These are phyloP conservation scores for Beauveria scarabaeidicola DNA, from an alignment of 2,329 filamentous ascomycete genomes.

Conservation along the genomic window DNA sequence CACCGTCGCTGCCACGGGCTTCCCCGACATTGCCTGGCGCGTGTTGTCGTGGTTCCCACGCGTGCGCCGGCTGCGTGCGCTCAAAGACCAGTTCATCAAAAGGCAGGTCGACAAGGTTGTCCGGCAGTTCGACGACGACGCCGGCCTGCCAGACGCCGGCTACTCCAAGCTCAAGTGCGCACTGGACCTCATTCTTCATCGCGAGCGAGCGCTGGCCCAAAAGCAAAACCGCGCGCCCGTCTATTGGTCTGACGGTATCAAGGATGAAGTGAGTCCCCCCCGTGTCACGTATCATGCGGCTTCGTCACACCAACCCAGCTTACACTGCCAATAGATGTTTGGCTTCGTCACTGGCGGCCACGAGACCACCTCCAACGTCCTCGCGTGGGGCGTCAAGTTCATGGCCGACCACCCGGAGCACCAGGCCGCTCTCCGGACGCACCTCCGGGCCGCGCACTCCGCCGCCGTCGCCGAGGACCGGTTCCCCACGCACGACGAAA, in stretches of 20 bases:
- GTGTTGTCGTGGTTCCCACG: background rate
- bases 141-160: background rate
- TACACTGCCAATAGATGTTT: conserved; percentile 8
- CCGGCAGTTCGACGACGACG: background rate
- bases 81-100: background rate
- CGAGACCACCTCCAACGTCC: conserved; percentile 16
- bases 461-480: conserved; percentile 14
- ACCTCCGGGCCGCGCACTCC: conserved; percentile 14
- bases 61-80: background rate
- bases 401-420: conserved; percentile 12
- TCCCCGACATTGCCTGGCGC: conserved; percentile 1
- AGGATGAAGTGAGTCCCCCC: background rate
- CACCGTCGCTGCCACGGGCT: conserved; percentile 4
- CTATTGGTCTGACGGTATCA: conserved; percentile 5
- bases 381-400: conserved; percentile 17
- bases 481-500: conserved; percentile 19
- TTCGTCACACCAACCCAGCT: conserved; percentile 14
- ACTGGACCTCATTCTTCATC: conserved; percentile 2
- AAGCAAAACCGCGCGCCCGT: conserved; percentile 1
- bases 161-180: conserved; percentile 2
- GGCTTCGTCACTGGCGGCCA: conserved; percentile 17
- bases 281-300: background rate
- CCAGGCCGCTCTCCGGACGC: conserved; percentile 16
- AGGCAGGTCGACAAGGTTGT: background rate
- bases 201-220: background rate